Evolutionary conservation across 768 basidiomycete genomes (phyloP).

Genomic region (Agrocybe pediades): DNA sequence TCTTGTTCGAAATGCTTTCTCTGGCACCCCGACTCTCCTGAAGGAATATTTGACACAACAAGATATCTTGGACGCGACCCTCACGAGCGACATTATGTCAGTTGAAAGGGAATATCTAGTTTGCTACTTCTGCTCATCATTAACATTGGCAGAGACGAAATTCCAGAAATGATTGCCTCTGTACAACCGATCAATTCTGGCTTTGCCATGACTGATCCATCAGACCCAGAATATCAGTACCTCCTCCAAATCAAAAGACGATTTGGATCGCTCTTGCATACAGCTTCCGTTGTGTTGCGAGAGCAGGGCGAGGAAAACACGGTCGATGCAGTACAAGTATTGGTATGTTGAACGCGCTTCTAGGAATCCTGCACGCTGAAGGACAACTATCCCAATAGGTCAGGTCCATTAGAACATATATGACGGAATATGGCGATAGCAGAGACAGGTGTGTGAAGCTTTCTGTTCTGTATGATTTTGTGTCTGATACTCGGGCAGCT

Average conservation of each 20-base stretch:
- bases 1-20: constrained; percentile 73
- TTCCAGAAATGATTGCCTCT: constrained; percentile 76
- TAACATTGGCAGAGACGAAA: constrained; percentile 54
- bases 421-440: constrained; percentile 78
- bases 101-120: too few relatives aligned
- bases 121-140: not conserved
- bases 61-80: constrained; percentile 42
- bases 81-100: constrained; percentile 71
- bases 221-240: constrained; percentile 66
- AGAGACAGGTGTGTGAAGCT: constrained; percentile 43
- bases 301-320: constrained; percentile 81
- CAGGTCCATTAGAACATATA: constrained; percentile 66
- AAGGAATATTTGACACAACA: constrained; percentile 53
- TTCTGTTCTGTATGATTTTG: not conserved
- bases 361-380: not conserved
- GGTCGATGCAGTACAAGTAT: constrained; percentile 76
- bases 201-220: constrained; percentile 65
- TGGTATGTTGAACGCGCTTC: constrained; percentile 42
- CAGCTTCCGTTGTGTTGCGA: constrained; percentile 65
- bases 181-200: constrained; percentile 63
- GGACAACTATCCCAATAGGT: constrained; percentile 41
- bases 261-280: constrained; percentile 71
- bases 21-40: constrained; percentile 69
- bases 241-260: constrained; percentile 56
- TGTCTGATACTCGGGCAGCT: constrained; percentile 34